Evolutionary conservation across 2,329 filamentous ascomycete species (phyloP).

Genomic region (Colletotrichum shisoi): DNA sequence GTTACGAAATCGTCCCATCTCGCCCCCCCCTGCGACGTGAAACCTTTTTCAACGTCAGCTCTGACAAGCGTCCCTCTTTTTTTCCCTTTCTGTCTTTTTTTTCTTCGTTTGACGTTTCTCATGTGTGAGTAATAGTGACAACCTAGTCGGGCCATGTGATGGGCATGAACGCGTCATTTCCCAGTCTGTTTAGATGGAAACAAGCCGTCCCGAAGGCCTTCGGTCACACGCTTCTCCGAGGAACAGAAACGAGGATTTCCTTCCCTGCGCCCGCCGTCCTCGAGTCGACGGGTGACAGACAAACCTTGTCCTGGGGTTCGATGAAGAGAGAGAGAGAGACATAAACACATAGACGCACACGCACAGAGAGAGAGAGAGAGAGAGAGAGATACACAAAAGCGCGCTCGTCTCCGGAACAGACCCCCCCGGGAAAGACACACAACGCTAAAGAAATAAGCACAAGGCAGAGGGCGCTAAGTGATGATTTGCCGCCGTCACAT

Average conservation of each 20-base stretch:
- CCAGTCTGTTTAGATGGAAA: conserved; percentile 9
- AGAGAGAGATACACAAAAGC: too few relatives aligned
- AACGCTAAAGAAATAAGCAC: conserved; percentile 17
- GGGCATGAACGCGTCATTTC: conserved; percentile 11
- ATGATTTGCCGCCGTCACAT: conserved; percentile 11
- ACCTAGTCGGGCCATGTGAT: not conserved
- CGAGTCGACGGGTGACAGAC: not conserved
- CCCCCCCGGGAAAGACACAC: conserved; percentile 3
- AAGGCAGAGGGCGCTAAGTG: conserved; percentile 15
- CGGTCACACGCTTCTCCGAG: not conserved
- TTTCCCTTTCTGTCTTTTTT: too few relatives aligned
- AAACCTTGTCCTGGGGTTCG: not conserved
- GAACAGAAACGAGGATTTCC: not conserved
- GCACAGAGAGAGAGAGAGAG: too few relatives aligned
- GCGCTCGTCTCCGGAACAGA: not conserved
- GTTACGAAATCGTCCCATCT: conserved; percentile 13
- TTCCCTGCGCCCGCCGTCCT: not conserved
- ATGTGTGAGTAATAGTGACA: not conserved
- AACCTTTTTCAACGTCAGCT: conserved; percentile 17
- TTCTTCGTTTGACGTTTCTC: not conserved
- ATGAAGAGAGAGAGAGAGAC: too few relatives aligned
- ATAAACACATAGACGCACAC: too few relatives aligned
- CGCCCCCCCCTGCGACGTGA: not conserved
- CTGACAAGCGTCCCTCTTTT: conserved; percentile 18
- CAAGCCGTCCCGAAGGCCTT: not conserved